Base-by-base conservation (phyloP, 495 filamentous ascomycete genomes). In the Chaetomium fimeti region DNA sequence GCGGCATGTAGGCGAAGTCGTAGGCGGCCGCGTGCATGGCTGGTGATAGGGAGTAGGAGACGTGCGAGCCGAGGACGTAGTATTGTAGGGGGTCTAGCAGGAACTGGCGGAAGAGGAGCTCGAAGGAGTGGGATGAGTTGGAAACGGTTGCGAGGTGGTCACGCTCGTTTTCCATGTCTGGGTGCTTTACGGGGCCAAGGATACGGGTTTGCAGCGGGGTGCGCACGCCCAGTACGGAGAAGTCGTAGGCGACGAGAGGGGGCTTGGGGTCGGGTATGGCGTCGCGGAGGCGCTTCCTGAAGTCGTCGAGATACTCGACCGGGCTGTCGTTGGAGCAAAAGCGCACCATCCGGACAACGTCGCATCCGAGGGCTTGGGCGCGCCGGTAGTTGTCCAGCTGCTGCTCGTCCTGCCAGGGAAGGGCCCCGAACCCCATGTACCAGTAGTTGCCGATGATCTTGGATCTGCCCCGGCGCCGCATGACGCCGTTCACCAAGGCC, bases 21-120 rank as follows among this genome's bases (percentile, higher is more conserved):
- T 88, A 88, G 15, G 90, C 90, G 3, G 89, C 89, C 63, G 84
- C 88, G 70, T 92, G 88, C 89, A 93, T 94, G 0, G 85, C 85
- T 0, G 91, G 90, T 0, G 88, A 91, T 38, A 91, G 77, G 71
- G 87, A 91, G 75, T 91, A 91, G 29, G 85, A 82, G 20, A 91
- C 88, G 60, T 83, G 88, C 22, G 86, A 87, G 4, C 90, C 91
- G 28, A 89, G 79, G 42, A 91, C 87, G 71, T 88, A 92, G 70
- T 91, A 92, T 51, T 89, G 80, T 40, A 92, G 80, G 0, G 89
- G 89, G 54, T 88, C 83, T 43, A 88, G 74, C 7, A 82, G 71
- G 57, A 85, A 83, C 29, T 84, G 84, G 36, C 76, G 74, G 77
- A 83, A 82, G 61, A 88, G 57, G 74, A 81, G 53, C 74, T 85